Evolutionary conservation across 805 yeast genomes (phyloP), one percentile per base, ranked within the genome.

Genomic region (Sugiyamaella boreocaroliniensis): DNA sequence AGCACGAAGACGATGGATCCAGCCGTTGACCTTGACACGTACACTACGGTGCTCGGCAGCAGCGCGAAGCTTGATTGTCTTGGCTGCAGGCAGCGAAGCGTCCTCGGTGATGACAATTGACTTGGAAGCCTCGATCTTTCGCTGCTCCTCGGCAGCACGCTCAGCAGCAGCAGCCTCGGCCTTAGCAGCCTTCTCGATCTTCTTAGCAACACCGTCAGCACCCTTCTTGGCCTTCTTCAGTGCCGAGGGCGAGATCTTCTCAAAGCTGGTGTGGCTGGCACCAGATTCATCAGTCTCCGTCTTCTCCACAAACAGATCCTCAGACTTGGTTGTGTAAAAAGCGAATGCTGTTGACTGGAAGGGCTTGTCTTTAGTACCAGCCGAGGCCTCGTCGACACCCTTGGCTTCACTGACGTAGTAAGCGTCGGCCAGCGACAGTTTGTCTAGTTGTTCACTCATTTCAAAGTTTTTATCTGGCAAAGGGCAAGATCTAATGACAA

Each of bases 141-240:
- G 85, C 45, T 81, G 81, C 54, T 89, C 95, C 43, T 81, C 84
- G 47, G 83, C 84, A 45, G 79, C 84, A 63, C 80, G 80, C 51
- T 76, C 73, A 47, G 78, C 71, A 58, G 76, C 72, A 40, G 77
- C 81, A 59, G 76, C 65, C 64, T 77, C 76, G 61, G 81, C 76
- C 57, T 68, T 64, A 60, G 75, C 78, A 46, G 79, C 80, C 73
- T 85, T 85, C 57, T 82, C 89, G 49, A 75, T 79, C 70, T 83
- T 86, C 75, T 90, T 92, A 72, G 81, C 88, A 58, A 93, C 74
- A 4, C 95, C 92, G 34, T 90, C 97, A 53, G 86, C 93, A 55
- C 96, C 97, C 70, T 93, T 93, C 71, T 87, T 88, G 62, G 98
- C 97, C 73, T 92, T 93, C 75, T 93, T 93, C 67, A 92, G 73